phyloP scores from a whole-genome alignment of 331 rosid species.

The Acacia pycnantha region DNA sequence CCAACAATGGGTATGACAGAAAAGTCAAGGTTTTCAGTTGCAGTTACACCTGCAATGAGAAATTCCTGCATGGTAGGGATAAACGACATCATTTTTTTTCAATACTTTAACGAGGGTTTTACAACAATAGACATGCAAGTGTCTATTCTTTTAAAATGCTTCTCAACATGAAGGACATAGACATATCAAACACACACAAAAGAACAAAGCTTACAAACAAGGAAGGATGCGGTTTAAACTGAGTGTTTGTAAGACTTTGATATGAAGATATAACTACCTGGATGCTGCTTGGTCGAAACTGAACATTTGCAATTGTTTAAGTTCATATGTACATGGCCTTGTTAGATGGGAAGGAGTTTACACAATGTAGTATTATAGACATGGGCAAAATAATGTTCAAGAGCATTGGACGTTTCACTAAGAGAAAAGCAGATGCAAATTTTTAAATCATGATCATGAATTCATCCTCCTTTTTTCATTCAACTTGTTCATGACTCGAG shows the following conservation, averaged over 20 bases:
- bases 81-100: not conserved
- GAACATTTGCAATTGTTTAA: not conserved
- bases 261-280: not conserved
- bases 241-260: not conserved
- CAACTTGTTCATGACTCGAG: constrained; percentile 69
- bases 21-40: not conserved
- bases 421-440: not conserved
- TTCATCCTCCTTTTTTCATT: constrained; percentile 37
- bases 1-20: not conserved
- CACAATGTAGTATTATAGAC: not conserved
- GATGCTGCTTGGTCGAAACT: not conserved
- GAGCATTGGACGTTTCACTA: not conserved
- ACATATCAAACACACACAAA: not conserved
- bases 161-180: not conserved
- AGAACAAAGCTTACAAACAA: not conserved
- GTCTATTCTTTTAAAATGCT: not conserved
- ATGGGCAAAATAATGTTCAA: not conserved
- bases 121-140: not conserved
- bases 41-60: not conserved
- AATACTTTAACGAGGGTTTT: not conserved
- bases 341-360: not conserved
- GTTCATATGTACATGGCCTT: not conserved
- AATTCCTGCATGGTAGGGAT: not conserved
- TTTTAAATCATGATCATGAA: constrained; percentile 32
- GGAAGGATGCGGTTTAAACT: not conserved